These are phyloP conservation scores for Trichoderma semiorbis DNA, from an alignment of 2,329 filamentous ascomycete genomes.

Conservation along the genomic window DNA sequence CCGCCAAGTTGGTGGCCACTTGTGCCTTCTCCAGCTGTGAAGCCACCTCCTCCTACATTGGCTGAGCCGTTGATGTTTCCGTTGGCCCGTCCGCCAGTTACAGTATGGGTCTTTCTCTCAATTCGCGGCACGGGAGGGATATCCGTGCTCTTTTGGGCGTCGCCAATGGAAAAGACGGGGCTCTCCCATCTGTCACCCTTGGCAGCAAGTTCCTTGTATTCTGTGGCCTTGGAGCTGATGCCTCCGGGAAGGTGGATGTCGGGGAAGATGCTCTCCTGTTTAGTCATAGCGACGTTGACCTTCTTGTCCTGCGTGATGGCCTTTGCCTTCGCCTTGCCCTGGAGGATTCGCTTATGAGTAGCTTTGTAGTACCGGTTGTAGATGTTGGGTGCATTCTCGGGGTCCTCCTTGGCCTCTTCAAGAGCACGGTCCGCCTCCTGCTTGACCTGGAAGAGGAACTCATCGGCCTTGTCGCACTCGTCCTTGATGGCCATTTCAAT, in stretches of 20 bases:
- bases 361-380: constrained; percentile 81
- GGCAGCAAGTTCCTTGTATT: constrained; percentile 81
- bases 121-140: constrained; percentile 61
- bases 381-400: constrained; percentile 73
- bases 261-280: constrained; percentile 86
- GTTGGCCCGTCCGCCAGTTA: constrained; percentile 16
- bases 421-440: constrained; percentile 73
- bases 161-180: constrained; percentile 85
- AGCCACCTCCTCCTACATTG: constrained; percentile 19
- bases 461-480: constrained; percentile 71
- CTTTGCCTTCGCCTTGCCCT: constrained; percentile 76
- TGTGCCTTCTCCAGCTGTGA: neutral
- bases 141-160: constrained; percentile 66
- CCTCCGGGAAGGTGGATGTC: constrained; percentile 76
- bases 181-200: constrained; percentile 95
- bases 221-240: constrained; percentile 88
- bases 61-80: constrained; percentile 1
- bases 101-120: constrained; percentile 40
- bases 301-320: constrained; percentile 61
- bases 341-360: constrained; percentile 66
- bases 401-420: constrained; percentile 55
- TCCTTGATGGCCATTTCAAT: constrained; percentile 87
- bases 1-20: constrained; percentile 3
- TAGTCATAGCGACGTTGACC: constrained; percentile 54
- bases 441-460: constrained; percentile 71